A percentile compares a stretch with the other conserved stretches of the same genome.
Evolutionary conservation across 108 stramenopile genomes (phyloP).

Genomic region (Cyclotella choctawhatcheeana): DNA sequence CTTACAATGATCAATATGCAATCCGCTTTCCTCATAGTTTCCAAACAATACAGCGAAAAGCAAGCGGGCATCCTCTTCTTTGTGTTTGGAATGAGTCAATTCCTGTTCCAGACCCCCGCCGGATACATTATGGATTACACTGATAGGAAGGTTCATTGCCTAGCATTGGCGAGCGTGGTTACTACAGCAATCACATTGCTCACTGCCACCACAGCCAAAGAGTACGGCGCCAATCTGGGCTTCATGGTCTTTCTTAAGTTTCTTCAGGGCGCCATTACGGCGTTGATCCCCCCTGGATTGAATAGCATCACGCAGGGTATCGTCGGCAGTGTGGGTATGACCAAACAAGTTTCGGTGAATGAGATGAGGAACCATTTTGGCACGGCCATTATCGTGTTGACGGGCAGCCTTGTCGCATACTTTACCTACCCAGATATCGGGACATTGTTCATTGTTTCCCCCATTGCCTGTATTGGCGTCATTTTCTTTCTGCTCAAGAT

Average conservation of each 20-base stretch:
- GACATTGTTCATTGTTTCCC: conserved; percentile 79
- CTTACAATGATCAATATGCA: conserved; percentile 95
- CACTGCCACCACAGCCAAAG: conserved; percentile 77
- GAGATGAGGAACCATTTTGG: conserved; percentile 93
- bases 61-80: conserved; percentile 91
- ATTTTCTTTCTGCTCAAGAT: conserved; percentile 73
- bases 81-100: conserved; percentile 90
- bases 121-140: conserved; percentile 90
- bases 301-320: conserved; percentile 91
- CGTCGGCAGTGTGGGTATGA: conserved; percentile 87
- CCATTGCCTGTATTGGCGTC: conserved; percentile 81
- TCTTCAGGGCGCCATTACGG: conserved; percentile 82
- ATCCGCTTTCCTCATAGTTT: conserved; percentile 83
- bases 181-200: conserved; percentile 74
- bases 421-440: conserved; percentile 80
- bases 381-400: conserved; percentile 84
- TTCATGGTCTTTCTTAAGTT: conserved; percentile 85
- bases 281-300: conserved; percentile 87
- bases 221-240: conserved; percentile 68
- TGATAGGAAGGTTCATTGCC: conserved; percentile 71
- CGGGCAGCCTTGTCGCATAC: conserved; percentile 72
- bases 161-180: conserved; percentile 66
- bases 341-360: conserved; percentile 80
- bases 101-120: conserved; percentile 88
- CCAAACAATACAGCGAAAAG: conserved; percentile 82